These are phyloP conservation scores for Diatrype stigma DNA, from an alignment of 2,329 filamentous ascomycete species.

Conservation along the genomic window DNA sequence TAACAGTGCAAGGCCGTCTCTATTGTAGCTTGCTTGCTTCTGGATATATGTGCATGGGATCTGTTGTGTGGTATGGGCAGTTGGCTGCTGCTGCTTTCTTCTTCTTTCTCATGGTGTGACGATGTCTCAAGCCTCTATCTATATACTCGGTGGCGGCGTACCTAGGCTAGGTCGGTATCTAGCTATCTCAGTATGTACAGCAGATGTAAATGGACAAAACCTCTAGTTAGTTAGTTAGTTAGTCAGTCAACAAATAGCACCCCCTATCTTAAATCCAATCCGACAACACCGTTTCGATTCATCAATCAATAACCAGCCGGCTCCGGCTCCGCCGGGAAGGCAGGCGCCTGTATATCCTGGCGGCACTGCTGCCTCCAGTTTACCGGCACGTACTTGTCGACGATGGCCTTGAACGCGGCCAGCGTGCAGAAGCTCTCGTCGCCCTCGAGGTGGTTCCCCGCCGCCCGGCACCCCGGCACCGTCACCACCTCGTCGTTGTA, in stretches of 20 bases:
- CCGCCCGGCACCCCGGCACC: slow-evolving; percentile 73
- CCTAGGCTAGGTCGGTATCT: too few relatives aligned
- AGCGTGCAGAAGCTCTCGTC: slow-evolving; percentile 90
- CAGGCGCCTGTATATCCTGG: slow-evolving; percentile 37
- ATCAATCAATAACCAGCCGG: slow-evolving; percentile 52
- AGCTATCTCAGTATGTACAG: too few relatives aligned
- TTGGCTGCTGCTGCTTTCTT: slow-evolving; percentile 48
- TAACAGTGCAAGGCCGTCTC: too few relatives aligned
- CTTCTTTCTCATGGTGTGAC: too few relatives aligned
- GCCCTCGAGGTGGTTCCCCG: slow-evolving; percentile 79
- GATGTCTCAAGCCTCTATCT: too few relatives aligned
- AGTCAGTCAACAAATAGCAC: too few relatives aligned
- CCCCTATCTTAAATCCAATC: too few relatives aligned
- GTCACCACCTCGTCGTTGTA: slow-evolving; percentile 85
- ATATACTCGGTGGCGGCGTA: too few relatives aligned
- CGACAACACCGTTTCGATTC: too few relatives aligned
- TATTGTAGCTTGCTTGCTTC: not conserved
- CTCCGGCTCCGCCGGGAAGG: slow-evolving; percentile 45
- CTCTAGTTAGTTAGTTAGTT: too few relatives aligned
- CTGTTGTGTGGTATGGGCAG: slow-evolving; percentile 36
- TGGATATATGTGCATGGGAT: not conserved
- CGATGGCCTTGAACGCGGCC: slow-evolving; percentile 85
- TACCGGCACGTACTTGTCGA: slow-evolving; percentile 81
- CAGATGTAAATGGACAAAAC: too few relatives aligned
- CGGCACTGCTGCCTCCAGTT: slow-evolving; percentile 65